Percentiles rank a stretch among this genome's conserved stretches.
Evolutionary conservation across 805 yeast genomes (phyloP).

Genomic region (Candida tallmaniae): DNA sequence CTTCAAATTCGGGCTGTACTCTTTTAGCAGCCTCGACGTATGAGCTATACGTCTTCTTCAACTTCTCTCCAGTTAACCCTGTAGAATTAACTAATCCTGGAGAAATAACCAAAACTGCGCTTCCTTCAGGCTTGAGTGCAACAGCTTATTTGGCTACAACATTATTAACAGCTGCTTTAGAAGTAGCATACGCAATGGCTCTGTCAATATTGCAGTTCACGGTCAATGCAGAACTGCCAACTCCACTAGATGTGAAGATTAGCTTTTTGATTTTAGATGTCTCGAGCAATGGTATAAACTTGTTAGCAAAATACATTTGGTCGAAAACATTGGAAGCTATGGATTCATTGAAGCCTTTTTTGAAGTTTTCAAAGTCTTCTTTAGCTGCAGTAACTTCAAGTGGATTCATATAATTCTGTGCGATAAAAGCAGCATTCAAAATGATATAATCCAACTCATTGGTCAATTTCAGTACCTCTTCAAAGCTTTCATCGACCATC

Average conservation of each 20-base stretch:
- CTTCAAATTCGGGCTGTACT: constrained; percentile 1
- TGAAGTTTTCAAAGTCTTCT: not conserved
- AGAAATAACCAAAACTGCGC: constrained; percentile 4
- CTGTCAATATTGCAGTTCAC: not conserved
- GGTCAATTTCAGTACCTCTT: not conserved
- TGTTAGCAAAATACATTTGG: constrained; percentile 1
- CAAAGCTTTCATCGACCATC: constrained; percentile 1
- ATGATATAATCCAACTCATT: constrained; percentile 1
- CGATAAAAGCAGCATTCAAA: constrained; percentile 3
- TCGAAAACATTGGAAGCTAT: not conserved
- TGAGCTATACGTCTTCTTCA: not conserved
- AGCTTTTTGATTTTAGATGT: constrained; percentile 2
- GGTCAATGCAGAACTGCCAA: not conserved
- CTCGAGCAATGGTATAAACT: constrained; percentile 5
- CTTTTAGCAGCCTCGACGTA: not conserved
- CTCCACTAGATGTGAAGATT: constrained; percentile 1
- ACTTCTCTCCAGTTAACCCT: not conserved
- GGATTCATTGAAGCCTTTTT: not conserved
- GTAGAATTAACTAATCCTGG: constrained; percentile 5
- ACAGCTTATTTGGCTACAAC: constrained; percentile 2
- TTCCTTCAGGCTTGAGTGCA: constrained; percentile 1
- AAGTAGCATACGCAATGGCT: constrained; percentile 2
- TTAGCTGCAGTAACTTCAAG: not conserved
- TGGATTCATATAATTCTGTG: not conserved
- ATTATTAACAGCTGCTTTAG: constrained; percentile 5